Percentiles rank a stretch among this genome's conserved stretches.
Conservation (phyloP, 352 stramenopile genomes). For the Globisporangium megalacanthum region DNA sequence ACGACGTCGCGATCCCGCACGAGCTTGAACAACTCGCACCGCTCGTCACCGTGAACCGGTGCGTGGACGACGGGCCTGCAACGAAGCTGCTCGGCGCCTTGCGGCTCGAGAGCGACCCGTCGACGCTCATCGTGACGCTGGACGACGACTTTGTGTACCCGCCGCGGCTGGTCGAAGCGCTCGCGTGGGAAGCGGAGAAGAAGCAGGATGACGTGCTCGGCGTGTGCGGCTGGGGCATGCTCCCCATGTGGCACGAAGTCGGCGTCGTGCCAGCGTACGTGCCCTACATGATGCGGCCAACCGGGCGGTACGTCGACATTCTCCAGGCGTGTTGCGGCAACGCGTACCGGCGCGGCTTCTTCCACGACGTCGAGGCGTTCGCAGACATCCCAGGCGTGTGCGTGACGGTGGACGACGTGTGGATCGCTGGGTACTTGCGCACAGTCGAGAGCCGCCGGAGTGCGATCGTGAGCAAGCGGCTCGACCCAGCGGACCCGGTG, state of each 20-base stretch:
- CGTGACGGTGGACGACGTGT: constrained; percentile 80
- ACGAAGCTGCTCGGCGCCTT: constrained; percentile 73
- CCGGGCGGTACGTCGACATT: constrained; percentile 71
- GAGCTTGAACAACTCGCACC: constrained; percentile 39
- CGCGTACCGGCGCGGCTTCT: constrained; percentile 73
- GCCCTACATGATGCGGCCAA: constrained; percentile 75
- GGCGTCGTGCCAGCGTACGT: constrained; percentile 76
- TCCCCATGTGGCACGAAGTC: constrained; percentile 69
- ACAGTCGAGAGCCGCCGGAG: constrained; percentile 51
- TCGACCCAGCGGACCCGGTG: constrained; percentile 56
- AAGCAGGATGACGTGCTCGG: constrained; percentile 58
- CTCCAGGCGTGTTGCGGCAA: constrained; percentile 65
- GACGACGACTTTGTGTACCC: constrained; percentile 84
- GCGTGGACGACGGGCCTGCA: constrained; percentile 72
- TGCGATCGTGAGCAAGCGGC: constrained; percentile 71
- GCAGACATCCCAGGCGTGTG: constrained; percentile 61
- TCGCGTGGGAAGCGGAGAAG: constrained; percentile 60
- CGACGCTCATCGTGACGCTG: constrained; percentile 73
- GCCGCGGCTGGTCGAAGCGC: constrained; percentile 44
- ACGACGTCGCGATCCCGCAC: constrained; percentile 51
- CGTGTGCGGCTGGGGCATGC: constrained; percentile 76
- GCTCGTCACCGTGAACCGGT: constrained; percentile 63
- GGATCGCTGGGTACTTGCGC: constrained; percentile 75
- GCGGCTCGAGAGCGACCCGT: constrained; percentile 45
- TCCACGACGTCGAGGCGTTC: constrained; percentile 59